Evolutionary conservation across 2,329 filamentous ascomycete species (phyloP), one percentile per base, ranked within the genome.

Genomic region (Curvularia hawaiiensis): DNA sequence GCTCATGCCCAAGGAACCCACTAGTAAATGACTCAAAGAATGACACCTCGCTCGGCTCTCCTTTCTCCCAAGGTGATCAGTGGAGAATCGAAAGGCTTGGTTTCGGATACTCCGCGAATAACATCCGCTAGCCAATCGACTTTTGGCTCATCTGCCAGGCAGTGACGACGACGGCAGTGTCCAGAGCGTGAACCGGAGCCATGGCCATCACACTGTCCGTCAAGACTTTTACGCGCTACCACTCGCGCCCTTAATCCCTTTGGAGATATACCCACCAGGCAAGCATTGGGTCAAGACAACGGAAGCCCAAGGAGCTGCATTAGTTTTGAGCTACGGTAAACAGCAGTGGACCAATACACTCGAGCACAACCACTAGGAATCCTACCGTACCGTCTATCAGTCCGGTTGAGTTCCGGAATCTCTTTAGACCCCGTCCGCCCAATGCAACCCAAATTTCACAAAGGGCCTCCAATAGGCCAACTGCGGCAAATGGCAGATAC

Each of bases 51-150:
- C 47, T 47, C 18, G 45, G 30, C 48, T 44, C 31, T 49, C 60
- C 52, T 49, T 48, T 45, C 51, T 39, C 26, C 8, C 12, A 35
- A 50, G 53, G 35, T 61, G 58, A 63, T 58, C 58, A 59, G 50
- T 53, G 50, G 58, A 35, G 43, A 48, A 7, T 16, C 20, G 50
- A 52, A 4, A n/a, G 50, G 52, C 55, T 59, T 59, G n/a, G 60
- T 61, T 54, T 59, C 60, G 60, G 45, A 56, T 50, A n/a, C 24
- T 28, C 55, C 48, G 14, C 46, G 2, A 20, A 46, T 43, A n/a
- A n/a, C 38, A n/a, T 4, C 47, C 48, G 52, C 52, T 56, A 28
- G 41, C 26, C 56, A 51, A 20, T 56, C 50, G 14, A 56, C 26
- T 45, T 35, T n/a, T 46, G 55, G 28, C 51, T 39, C 38, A 31